Evolutionary conservation across 106 monocot genomes (phyloP).

Genomic region (Apostasia ramifera): DNA sequence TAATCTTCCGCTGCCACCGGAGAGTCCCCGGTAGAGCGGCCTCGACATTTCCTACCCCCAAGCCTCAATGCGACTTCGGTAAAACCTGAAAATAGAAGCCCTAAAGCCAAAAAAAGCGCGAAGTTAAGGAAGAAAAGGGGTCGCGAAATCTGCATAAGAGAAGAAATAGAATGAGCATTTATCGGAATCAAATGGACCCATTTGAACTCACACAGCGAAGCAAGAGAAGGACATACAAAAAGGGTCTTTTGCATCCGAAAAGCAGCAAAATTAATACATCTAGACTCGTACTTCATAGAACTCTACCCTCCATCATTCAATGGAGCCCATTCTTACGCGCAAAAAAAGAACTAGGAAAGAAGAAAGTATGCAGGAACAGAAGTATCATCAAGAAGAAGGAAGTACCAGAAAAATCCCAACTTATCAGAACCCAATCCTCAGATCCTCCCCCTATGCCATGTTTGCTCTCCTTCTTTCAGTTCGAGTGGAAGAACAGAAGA

Average conservation of each 20-base stretch:
- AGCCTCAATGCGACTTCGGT: slow-evolving; percentile 7
- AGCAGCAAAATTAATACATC: slow-evolving; percentile 5
- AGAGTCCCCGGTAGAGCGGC: slow-evolving; percentile 59
- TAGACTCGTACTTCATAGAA: background rate
- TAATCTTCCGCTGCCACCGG: slow-evolving; percentile 24
- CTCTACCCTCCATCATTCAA: background rate
- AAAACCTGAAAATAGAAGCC: slow-evolving; percentile 3
- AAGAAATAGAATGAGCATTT: background rate
- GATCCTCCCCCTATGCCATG: background rate
- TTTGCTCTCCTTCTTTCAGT: background rate
- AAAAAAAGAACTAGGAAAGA: background rate
- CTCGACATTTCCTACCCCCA: slow-evolving; percentile 48
- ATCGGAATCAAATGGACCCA: background rate
- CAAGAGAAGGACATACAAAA: slow-evolving; percentile 5
- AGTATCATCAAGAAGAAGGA: background rate
- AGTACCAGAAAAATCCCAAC: slow-evolving; percentile 1
- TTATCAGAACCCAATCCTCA: background rate
- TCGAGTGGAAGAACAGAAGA: background rate
- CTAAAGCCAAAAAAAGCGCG: background rate
- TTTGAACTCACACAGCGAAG: slow-evolving; percentile 1
- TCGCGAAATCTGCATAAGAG: background rate
- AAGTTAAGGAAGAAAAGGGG: background rate
- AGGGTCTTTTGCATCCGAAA: slow-evolving; percentile 2
- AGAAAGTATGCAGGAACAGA: slow-evolving; percentile 1
- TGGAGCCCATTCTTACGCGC: slow-evolving; percentile 9